A percentile compares a stretch with the other conserved stretches of the same genome.
phyloP scores from a whole-genome alignment of 805 yeast species.

The Zygosaccharomyces pseudorouxii region DNA sequence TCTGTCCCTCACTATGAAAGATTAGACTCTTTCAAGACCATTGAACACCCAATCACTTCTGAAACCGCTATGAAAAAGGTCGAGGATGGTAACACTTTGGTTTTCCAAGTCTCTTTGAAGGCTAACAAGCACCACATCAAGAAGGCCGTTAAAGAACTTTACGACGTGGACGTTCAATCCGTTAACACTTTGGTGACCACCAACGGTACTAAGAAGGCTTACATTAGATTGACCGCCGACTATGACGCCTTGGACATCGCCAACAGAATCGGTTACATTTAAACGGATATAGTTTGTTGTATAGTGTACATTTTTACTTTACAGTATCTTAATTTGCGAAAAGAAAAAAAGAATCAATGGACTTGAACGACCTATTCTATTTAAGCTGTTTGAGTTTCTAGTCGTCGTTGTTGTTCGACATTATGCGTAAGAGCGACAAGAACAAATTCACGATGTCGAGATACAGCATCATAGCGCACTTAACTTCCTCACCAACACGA shows the following conservation, averaged over 20 bases:
- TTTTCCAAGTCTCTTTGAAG: conserved; percentile 95
- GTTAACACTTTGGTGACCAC: conserved; percentile 98
- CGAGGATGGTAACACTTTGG: conserved; percentile 98
- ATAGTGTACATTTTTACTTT: conserved; percentile 6
- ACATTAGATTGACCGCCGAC: conserved; percentile 97
- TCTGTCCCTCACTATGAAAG: conserved; percentile 97
- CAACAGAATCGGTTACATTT: conserved; percentile 99
- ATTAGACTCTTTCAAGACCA: conserved; percentile 91
- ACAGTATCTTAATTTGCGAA: not conserved
- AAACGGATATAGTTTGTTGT: conserved; percentile 35
- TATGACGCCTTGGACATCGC: conserved; percentile 99
- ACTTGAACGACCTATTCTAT: not conserved
- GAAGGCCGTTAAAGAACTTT: conserved; percentile 96
- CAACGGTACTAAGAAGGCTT: conserved; percentile 99
- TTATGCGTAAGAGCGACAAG: conserved; percentile 64
- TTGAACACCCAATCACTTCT: conserved; percentile 91
- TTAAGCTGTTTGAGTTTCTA: not conserved
- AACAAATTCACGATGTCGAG: conserved; percentile 81
- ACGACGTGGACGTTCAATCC: conserved; percentile 89
- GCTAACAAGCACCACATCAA: conserved; percentile 99
- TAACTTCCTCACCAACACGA: conserved; percentile 81
- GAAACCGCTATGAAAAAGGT: conserved; percentile 99
- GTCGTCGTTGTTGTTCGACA: conserved; percentile 36
- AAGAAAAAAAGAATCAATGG: not conserved
- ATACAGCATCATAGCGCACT: conserved; percentile 72